A percentile compares a stretch with the other conserved stretches of the same genome.
Evolutionary conservation across 108 stramenopile genomes (phyloP).

Genomic region (Aurantiochytrium sp.): DNA sequence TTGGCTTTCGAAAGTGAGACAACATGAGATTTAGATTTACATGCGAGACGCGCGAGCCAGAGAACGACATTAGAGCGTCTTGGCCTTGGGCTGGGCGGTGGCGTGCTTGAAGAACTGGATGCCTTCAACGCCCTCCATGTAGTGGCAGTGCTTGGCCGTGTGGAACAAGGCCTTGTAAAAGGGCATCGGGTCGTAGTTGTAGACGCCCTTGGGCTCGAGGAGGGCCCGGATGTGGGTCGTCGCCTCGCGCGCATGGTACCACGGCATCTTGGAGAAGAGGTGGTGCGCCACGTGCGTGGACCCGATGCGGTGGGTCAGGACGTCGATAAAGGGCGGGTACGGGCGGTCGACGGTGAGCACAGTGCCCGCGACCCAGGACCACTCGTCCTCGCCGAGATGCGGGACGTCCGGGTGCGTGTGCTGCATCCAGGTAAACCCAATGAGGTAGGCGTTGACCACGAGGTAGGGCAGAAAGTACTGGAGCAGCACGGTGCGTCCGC

Average conservation of each 20-base stretch:
- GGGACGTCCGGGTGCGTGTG: slow-evolving; percentile 96
- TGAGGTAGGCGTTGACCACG: slow-evolving; percentile 87
- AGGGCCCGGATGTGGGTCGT: slow-evolving; percentile 78
- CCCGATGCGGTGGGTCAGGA: slow-evolving; percentile 95
- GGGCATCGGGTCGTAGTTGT: slow-evolving; percentile 87
- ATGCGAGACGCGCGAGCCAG: too few species aligned
- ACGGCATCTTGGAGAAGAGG: slow-evolving; percentile 96
- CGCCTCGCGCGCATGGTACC: slow-evolving; percentile 91
- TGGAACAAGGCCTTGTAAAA: slow-evolving; percentile 79
- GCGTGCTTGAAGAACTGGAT: slow-evolving; percentile 75
- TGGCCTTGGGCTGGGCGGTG: slow-evolving; percentile 4
- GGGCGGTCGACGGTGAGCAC: slow-evolving; percentile 93
- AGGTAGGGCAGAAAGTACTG: slow-evolving; percentile 91
- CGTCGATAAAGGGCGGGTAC: slow-evolving; percentile 76
- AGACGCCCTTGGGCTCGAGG: slow-evolving; percentile 68
- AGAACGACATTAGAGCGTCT: too few species aligned
- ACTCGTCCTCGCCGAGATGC: slow-evolving; percentile 88
- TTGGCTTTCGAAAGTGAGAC: too few species aligned
- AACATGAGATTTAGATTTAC: too few species aligned
- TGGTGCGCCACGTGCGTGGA: slow-evolving; percentile 97
- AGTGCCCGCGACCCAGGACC: slow-evolving; percentile 96
- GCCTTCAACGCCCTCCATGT: slow-evolving; percentile 70
- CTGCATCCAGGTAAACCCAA: slow-evolving; percentile 99
- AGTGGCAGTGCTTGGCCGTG: slow-evolving; percentile 79
- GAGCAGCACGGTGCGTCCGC: slow-evolving; percentile 68